Evolutionary conservation across 768 basidiomycete genomes (phyloP).

Genomic region (Suillus hirtellus): DNA sequence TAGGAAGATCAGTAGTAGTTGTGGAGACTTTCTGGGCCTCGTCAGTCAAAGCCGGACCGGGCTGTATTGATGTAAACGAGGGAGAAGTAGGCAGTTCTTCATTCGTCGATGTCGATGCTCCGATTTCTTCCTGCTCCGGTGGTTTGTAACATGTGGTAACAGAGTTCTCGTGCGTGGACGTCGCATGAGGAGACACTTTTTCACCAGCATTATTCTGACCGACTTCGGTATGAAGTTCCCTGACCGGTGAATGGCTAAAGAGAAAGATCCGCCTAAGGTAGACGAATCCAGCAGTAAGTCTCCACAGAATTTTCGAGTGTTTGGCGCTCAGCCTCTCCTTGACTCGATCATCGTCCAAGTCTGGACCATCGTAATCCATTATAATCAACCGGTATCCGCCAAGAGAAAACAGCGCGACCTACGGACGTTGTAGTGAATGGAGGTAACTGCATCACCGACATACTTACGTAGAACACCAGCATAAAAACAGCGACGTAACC

Average conservation of each 20-base stretch:
- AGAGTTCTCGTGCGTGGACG: neutral
- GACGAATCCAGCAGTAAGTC: constrained; percentile 16
- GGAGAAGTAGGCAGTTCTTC: neutral
- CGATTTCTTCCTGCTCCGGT: neutral
- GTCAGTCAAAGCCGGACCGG: neutral
- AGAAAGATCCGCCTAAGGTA: constrained; percentile 3
- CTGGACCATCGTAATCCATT: constrained; percentile 67
- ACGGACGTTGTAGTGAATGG: neutral
- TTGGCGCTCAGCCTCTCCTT: constrained; percentile 43
- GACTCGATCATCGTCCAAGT: constrained; percentile 58
- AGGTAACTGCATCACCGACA: neutral
- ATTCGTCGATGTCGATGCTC: neutral
- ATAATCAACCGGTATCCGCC: constrained; percentile 56
- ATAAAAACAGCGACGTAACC: constrained; percentile 67
- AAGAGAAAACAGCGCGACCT: constrained; percentile 67
- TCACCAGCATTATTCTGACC: neutral
- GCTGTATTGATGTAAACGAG: neutral
- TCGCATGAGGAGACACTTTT: neutral
- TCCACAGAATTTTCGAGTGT: constrained; percentile 24
- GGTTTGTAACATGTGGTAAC: neutral
- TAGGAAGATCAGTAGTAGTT: too few species aligned
- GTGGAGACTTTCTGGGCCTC: neutral
- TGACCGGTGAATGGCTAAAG: too few species aligned
- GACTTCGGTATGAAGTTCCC: neutral
- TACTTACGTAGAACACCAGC: constrained; percentile 57